Base-by-base conservation (phyloP, 129 eudicot genomes). In the Smallanthus sonchifolius region DNA sequence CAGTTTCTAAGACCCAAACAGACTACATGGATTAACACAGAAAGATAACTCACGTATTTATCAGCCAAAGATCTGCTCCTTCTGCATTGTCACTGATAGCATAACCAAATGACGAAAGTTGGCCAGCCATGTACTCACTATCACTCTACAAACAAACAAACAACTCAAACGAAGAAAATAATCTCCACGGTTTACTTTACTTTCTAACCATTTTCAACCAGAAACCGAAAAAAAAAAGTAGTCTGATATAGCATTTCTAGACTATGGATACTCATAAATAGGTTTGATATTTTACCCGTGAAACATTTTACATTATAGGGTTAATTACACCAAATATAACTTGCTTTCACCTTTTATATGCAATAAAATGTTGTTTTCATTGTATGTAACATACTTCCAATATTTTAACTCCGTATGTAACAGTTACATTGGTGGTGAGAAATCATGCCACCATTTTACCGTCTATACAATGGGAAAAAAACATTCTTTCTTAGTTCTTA, bases 91-190 rank as follows among this genome's bases (percentile, higher is more conserved):
- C 99, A 72, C 80, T 83, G 68, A 94, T 76, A 59, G 86, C 76
- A 79, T 94, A 94, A 49, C 99, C 99, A 84, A 88, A 94, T 35
- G 97, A 77, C 28, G 97, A 90, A 71, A 94, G 99, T 84, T 94
- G 99, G 1, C 99, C 99, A 8, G 97, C 96, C 99, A 94, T 94
- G 77, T 94, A 94, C 82, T 94, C 99, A 65, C 97, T 91, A 73
- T 94, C 97, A 84, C 99, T 94, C 99, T 94, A 86, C 74, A 68
- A 67, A 37, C 32, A 81, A 65, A 75, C 70, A 72, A 61, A 66
- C 42, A 77, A 11, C 19, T 51, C 61, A 51, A 52, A 34, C 47
- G n/a, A 32, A 30, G 14, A 3, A 48, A 44, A 36, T 34, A 61
- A 44, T 28, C 65, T 61, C 14, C 37, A 34, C 43, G 14, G 34